phyloP scores from a whole-genome alignment of 345 rosid genomes.

The Eucalyptus tenuipes region DNA sequence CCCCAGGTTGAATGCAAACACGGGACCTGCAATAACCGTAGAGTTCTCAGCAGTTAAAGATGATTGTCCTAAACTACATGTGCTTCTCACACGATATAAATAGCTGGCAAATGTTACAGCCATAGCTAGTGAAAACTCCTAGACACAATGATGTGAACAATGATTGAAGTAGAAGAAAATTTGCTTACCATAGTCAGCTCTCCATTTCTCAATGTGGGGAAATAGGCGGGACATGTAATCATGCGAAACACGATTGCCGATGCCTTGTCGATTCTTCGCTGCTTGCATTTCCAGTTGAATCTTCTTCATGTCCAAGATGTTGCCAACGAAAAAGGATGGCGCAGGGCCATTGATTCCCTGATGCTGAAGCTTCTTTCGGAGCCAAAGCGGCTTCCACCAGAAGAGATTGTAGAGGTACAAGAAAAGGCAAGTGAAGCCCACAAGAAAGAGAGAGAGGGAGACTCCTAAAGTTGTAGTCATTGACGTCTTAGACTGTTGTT shows the following conservation, averaged over 20 bases:
- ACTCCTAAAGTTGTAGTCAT: neutral
- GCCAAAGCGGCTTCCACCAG: neutral
- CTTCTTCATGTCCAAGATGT: neutral
- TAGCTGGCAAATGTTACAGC: neutral
- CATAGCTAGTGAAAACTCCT: neutral
- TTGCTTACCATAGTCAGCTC: neutral
- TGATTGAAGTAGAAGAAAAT: neutral
- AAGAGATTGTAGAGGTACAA: neutral
- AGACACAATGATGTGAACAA: neutral
- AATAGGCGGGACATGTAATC: neutral
- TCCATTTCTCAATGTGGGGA: neutral
- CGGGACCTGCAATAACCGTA: neutral
- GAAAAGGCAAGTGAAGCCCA: neutral
- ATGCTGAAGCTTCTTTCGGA: neutral
- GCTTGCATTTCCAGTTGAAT: neutral
- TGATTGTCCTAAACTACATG: neutral
- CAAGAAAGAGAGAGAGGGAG: neutral
- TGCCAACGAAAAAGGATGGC: neutral
- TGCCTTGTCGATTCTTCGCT: neutral
- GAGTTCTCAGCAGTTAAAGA: neutral
- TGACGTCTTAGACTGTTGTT: neutral
- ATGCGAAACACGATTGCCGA: neutral
- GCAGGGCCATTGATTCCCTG: constrained; percentile 7
- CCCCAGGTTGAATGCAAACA: neutral
- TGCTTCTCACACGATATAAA: neutral